These are phyloP conservation scores for Coemansia sp. DNA, from an alignment of 192 early-diverging fungal genomes.

Conservation along the genomic window DNA sequence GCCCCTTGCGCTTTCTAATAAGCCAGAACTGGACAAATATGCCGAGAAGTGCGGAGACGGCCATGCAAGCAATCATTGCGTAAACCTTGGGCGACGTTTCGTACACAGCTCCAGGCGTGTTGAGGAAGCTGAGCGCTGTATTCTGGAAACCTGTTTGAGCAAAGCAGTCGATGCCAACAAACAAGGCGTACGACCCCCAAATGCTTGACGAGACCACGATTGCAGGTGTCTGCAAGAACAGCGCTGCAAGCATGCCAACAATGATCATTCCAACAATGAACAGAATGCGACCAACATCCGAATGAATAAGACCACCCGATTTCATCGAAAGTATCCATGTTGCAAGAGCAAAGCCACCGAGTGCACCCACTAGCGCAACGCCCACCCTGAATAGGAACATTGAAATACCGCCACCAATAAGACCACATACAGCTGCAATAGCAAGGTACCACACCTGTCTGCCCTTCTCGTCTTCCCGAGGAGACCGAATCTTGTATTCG, in stretches of 20 bases:
- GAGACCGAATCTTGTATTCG: constrained; percentile 42
- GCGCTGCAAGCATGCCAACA: constrained; percentile 61
- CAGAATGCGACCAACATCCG: constrained; percentile 63
- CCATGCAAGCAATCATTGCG: constrained; percentile 68
- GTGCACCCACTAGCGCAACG: constrained; percentile 70
- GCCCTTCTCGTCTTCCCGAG: constrained; percentile 43
- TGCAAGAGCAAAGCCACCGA: constrained; percentile 74
- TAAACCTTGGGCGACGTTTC: constrained; percentile 58
- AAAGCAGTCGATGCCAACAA: constrained; percentile 81
- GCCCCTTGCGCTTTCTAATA: constrained; percentile 34
- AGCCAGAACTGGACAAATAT: constrained; percentile 63
- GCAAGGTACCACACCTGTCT: constrained; percentile 53
- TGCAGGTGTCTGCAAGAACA: constrained; percentile 61
- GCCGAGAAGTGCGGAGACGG: constrained; percentile 64
- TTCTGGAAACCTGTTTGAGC: constrained; percentile 69
- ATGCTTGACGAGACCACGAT: constrained; percentile 71
- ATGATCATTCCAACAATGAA: constrained; percentile 65
- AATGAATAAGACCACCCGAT: constrained; percentile 60
- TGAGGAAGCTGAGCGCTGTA: constrained; percentile 57
- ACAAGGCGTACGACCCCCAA: constrained; percentile 76
- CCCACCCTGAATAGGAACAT: constrained; percentile 70
- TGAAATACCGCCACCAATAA: constrained; percentile 63
- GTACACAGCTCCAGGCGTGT: constrained; percentile 50
- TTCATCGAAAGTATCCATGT: constrained; percentile 69
- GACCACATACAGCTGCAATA: constrained; percentile 60